A percentile compares a stretch with the other conserved stretches of the same genome.
Conservation (phyloP, 257 asterid species). For the Capsicum rhomboideum region DNA sequence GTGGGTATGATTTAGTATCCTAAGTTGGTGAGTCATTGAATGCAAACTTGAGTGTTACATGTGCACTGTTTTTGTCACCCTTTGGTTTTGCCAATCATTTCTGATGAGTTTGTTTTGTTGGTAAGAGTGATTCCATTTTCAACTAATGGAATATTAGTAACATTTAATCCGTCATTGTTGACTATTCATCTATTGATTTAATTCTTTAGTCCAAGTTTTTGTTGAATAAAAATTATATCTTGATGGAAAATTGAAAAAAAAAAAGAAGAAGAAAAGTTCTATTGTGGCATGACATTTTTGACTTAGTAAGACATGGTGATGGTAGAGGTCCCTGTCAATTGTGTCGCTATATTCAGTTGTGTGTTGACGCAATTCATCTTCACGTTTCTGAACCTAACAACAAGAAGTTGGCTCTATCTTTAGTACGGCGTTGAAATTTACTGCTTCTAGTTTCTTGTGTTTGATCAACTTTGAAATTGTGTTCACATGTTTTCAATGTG, state of each 20-base stretch:
- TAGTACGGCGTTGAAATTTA: neutral
- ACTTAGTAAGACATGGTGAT: neutral
- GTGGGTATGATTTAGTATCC: constrained; percentile 2
- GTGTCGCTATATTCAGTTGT: neutral
- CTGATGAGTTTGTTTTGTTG: neutral
- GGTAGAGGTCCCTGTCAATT: neutral
- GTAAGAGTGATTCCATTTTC: neutral
- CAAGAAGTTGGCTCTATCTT: neutral
- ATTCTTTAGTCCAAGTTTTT: neutral
- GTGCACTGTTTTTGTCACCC: constrained; percentile 6
- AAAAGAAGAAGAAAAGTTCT: neutral
- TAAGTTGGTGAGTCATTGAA: constrained; percentile 2
- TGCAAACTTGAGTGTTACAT: neutral
- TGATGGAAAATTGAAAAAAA: neutral
- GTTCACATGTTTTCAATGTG: neutral
- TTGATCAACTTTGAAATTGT: neutral
- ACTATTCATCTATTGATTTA: neutral
- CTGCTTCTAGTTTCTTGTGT: neutral
- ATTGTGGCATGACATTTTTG: neutral
- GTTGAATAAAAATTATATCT: neutral
- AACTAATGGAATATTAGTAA: neutral
- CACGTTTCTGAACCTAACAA: neutral
- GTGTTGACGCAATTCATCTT: constrained; percentile 1
- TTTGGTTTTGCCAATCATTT: constrained; percentile 1
- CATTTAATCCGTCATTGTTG: constrained; percentile 6